Conservation (phyloP, 2,329 filamentous ascomycete species). For the Madurella fahalii region DNA sequence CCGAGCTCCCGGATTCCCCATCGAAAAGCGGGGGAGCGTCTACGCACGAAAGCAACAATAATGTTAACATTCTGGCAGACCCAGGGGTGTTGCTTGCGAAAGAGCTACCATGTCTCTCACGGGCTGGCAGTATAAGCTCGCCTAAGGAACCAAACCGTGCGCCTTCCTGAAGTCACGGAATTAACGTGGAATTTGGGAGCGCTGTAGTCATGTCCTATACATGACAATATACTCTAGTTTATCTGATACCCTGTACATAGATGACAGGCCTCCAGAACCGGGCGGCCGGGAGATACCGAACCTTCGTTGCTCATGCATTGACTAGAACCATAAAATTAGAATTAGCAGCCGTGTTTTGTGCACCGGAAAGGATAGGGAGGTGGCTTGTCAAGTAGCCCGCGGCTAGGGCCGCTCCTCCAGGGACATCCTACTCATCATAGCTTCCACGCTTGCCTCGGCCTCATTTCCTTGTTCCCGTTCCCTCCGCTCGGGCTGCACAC, state of each 20-base stretch:
- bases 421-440: conserved; percentile 36
- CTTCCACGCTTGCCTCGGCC: conserved; percentile 13
- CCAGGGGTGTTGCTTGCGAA: neutral
- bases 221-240: neutral
- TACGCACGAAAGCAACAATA: neutral
- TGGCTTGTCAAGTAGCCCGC: conserved; percentile 12
- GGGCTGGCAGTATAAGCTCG: neutral
- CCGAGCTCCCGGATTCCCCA: neutral
- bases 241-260: neutral
- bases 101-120: neutral
- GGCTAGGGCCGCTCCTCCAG: conserved; percentile 31
- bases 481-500: neutral
- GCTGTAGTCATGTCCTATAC: too few species aligned
- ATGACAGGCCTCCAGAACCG: neutral
- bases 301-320: conserved; percentile 5
- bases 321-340: conserved; percentile 7
- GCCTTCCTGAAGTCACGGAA: neutral
- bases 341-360: conserved; percentile 15
- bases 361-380: neutral
- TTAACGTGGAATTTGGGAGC: neutral
- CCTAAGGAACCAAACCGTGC: neutral
- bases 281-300: too few species aligned
- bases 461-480: conserved; percentile 33
- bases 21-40: neutral
- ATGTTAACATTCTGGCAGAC: neutral